Conservation (phyloP, 768 basidiomycete genomes). For the Leccinum ochraceum region DNA sequence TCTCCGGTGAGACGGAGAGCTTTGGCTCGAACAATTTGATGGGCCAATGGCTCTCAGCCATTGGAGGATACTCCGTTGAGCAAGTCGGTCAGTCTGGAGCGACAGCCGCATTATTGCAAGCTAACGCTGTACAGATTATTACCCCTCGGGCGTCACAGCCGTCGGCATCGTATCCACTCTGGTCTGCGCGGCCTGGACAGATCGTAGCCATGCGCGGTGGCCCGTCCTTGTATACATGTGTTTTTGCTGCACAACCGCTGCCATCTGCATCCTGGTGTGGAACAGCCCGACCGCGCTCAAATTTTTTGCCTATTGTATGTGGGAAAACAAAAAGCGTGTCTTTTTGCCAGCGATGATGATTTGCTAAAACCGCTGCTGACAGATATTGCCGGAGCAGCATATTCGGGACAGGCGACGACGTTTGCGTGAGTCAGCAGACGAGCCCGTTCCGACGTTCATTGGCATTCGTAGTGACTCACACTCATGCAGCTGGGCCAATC, state of each 20-base stretch:
- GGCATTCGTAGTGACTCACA: neutral
- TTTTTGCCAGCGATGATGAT: neutral
- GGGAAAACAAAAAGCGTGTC: neutral
- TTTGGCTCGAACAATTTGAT: conserved; percentile 72
- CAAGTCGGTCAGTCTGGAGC: conserved; percentile 47
- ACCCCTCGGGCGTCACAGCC: conserved; percentile 65
- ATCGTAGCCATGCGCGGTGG: conserved; percentile 56
- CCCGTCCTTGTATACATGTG: conserved; percentile 67
- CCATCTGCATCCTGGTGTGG: conserved; percentile 63
- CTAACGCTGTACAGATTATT: conserved; percentile 42
- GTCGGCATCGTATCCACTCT: conserved; percentile 65
- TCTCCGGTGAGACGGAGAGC: conserved; percentile 67
- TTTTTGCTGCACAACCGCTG: conserved; percentile 50
- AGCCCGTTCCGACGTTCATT: neutral
- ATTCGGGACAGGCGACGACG: conserved; percentile 74
- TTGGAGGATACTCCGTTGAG: conserved; percentile 61
- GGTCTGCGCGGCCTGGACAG: conserved; percentile 64
- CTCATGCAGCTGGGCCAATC: conserved; percentile 69
- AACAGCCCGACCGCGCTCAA: conserved; percentile 59
- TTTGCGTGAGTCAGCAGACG: conserved; percentile 53
- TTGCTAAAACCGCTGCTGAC: neutral
- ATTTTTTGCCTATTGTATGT: conserved; percentile 73
- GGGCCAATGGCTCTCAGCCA: conserved; percentile 69
- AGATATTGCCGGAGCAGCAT: conserved; percentile 67
- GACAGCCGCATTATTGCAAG: neutral